Evolutionary conservation across 2,329 filamentous ascomycete species (phyloP), one percentile per base, ranked within the genome.

Genomic region (Pestalotiopsis fici): DNA sequence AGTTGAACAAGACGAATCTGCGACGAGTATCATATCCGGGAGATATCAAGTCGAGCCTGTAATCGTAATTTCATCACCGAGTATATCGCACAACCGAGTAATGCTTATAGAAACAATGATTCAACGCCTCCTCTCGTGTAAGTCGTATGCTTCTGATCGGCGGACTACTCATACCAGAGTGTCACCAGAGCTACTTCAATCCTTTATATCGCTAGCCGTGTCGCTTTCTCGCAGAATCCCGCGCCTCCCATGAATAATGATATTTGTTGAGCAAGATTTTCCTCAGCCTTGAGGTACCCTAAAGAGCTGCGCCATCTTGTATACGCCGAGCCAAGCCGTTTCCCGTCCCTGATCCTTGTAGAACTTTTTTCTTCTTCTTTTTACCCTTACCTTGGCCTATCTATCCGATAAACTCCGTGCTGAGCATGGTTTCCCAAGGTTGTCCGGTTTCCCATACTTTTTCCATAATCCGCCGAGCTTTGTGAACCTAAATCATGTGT

Each of bases 391-490:
- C 27, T 11, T 27, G 25, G 13, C 27, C 57, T 21, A 21, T 60
- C 57, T 77, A 91, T 31, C 90, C 90, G 74, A 93, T 88, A 74
- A 92, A 93, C 77, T 92, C 90, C 31, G 87, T 88, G 69, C 85
- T 84, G 6, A 90, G 86, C 66, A 93, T 79, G 39, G 86, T 87
- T 79, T 93, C 90, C 91, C 91, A 93, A 37, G 89, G 85, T 74
- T 84, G 85, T 35, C 86, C 87, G n/a, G 86, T 90, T 69, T 88
- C 83, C 91, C 91, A 94, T 9, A 90, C 88, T 71, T 82, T 84
- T 78, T 92, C 85, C 88, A 94, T 91, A 55, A 94, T 77, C 59
- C 79, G 82, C 66, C 88, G 84, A 55, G 91, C 90, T 71, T 86
- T 84, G 67, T 85, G 82, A 21, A 90, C 84, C 86, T 88, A 66